Evolutionary conservation across 1,284 basidiomycete species (phyloP).

Genomic region (Amylostereum chailletii): DNA sequence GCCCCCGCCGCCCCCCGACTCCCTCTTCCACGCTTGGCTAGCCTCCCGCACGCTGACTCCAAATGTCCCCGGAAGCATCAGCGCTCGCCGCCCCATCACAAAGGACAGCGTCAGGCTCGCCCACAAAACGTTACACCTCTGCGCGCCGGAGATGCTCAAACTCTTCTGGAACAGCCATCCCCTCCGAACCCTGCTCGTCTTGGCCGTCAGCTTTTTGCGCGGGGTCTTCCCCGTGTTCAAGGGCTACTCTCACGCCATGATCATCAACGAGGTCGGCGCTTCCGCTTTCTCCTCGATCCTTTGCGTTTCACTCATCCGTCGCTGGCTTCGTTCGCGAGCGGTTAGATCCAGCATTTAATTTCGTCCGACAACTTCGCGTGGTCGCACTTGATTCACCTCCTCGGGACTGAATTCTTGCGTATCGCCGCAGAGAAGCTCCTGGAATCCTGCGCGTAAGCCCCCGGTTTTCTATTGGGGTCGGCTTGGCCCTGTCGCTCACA

Average conservation of each 20-base stretch:
- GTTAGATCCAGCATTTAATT: constrained; percentile 57
- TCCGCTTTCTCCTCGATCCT: constrained; percentile 6
- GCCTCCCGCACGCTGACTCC: constrained; percentile 43
- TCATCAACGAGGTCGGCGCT: constrained; percentile 64
- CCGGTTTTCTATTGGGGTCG: constrained; percentile 8
- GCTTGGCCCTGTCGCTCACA: neutral
- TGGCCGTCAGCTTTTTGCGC: constrained; percentile 57
- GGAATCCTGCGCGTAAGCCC: constrained; percentile 63
- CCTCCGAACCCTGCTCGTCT: constrained; percentile 52
- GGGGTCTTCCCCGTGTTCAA: constrained; percentile 71
- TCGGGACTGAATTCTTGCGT: constrained; percentile 53
- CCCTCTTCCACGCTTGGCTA: constrained; percentile 53
- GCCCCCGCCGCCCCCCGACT: constrained; percentile 14
- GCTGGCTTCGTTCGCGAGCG: constrained; percentile 4
- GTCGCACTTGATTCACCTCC: constrained; percentile 44
- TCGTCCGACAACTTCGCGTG: constrained; percentile 58
- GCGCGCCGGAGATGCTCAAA: constrained; percentile 45
- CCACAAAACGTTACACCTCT: constrained; percentile 40
- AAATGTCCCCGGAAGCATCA: constrained; percentile 19
- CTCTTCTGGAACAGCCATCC: constrained; percentile 63
- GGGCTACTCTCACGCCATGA: constrained; percentile 75
- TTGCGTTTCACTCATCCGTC: constrained; percentile 1
- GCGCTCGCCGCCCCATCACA: constrained; percentile 54
- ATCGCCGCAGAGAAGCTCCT: constrained; percentile 54
- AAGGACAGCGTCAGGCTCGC: constrained; percentile 48